Percentiles rank a stretch among this genome's conserved stretches.
These are phyloP conservation scores for Taphrina wiesneri DNA, from an alignment of 1,139 yeast genomes.

Conservation along the genomic window DNA sequence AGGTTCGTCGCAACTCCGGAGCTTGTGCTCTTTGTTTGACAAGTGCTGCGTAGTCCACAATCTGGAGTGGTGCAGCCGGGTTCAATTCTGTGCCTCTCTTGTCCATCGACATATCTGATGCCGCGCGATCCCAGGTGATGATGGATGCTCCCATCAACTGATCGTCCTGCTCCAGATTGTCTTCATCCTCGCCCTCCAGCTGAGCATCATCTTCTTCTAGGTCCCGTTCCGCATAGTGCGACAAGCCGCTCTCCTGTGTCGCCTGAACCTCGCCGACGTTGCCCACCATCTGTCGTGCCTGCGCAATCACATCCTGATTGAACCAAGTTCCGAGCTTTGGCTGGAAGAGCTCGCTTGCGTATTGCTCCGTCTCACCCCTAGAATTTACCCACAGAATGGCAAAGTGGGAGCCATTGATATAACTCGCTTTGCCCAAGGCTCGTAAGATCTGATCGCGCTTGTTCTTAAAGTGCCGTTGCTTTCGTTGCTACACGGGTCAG, in stretches of 20 bases:
- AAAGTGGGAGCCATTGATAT: conserved; percentile 35
- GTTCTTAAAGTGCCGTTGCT: conserved; percentile 33
- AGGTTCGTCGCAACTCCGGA: conserved; percentile 23
- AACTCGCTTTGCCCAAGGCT: conserved; percentile 34
- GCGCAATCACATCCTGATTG: conserved; percentile 26
- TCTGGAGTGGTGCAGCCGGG: neutral
- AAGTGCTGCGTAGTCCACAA: neutral
- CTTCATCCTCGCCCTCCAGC: conserved; percentile 14
- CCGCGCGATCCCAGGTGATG: conserved; percentile 8
- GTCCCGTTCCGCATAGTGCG: conserved; percentile 2
- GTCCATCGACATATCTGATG: neutral
- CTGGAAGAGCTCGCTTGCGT: conserved; percentile 32
- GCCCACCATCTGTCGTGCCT: conserved; percentile 29
- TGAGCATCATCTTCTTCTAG: conserved; percentile 13
- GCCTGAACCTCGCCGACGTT: conserved; percentile 4
- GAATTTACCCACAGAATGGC: conserved; percentile 36
- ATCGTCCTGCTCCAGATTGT: conserved; percentile 5
- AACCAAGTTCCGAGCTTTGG: conserved; percentile 34
- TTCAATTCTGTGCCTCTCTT: neutral
- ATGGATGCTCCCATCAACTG: neutral
- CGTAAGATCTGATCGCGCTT: conserved; percentile 31
- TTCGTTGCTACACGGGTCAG: conserved; percentile 22
- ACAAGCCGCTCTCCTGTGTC: neutral
- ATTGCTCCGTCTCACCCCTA: conserved; percentile 32
- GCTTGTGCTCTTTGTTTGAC: conserved; percentile 7